Base-by-base conservation (phyloP, 805 yeast genomes). In the Lachancea meyersii region DNA sequence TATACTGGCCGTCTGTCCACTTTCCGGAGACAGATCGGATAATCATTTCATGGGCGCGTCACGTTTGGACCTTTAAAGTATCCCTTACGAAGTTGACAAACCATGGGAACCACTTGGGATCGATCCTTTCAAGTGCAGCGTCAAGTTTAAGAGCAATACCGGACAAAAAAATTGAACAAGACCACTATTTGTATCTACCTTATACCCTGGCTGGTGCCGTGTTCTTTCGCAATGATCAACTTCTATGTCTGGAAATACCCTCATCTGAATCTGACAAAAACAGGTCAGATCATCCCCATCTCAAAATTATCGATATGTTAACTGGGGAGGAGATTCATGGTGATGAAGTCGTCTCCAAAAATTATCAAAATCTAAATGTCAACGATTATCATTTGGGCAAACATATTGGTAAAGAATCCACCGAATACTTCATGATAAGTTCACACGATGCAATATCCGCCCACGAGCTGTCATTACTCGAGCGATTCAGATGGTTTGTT, bases 381-480 rank as follows among this genome's bases (percentile, higher is more conserved):
- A 89, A 91, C 58, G 97, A 93, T 57, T 86, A 84, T 56, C 80
- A 77, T 49, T 61, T 89, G 36, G 77, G 80, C 1, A 75, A 74
- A 38, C 70, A 71, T 55, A 63, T 73, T 26, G 77, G 73, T 2
- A 55, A 50, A 0, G 57, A 61, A 0, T 51, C 61, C 4, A 60
- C 68, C 6, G 68, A 70, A 42, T 86, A 82, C 67, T 84, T 73
- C 53, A 68, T 93, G 16, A 69, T 91, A 4, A 79, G 91, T 55
- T 86, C 96, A 0, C 75, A 77, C 36, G 97, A 88, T 63, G 91
- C 82, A 1, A 82, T 91, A 1, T 67, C 79, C 13, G 87, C 88
- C 0, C 75, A 80, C 51, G 86, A 82, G 47, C 70, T 84, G n/a
- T 79, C 78, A 41, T 62, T 82, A 19, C 61, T 67, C 22, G 97